phyloP scores from a whole-genome alignment of 768 basidiomycete species.

The Lentinula aciculospora region DNA sequence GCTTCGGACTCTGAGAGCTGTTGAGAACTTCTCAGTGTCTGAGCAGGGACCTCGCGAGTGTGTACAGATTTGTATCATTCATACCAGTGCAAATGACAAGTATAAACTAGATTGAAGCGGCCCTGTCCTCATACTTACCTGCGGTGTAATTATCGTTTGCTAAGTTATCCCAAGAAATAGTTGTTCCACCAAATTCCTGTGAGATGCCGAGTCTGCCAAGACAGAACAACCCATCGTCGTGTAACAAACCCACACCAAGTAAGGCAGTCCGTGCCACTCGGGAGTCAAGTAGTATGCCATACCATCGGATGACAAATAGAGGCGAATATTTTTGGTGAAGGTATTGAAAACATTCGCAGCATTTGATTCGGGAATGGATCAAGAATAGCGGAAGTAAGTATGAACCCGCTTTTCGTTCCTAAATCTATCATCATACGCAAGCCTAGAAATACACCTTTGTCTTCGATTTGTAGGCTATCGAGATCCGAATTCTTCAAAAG shows the following conservation, averaged over 20 bases:
- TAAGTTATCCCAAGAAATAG: background rate
- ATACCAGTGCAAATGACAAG: background rate
- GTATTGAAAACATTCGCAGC: no score
- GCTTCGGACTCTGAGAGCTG: no score
- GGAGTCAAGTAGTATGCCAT: background rate
- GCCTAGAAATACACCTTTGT: no score
- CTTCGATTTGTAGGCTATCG: no score
- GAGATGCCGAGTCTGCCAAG: background rate
- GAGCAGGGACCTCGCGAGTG: no score
- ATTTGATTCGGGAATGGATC: background rate
- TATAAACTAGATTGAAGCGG: no score
- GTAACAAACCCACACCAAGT: background rate
- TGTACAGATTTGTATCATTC: no score
- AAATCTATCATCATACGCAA: no score
- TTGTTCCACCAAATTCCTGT: background rate
- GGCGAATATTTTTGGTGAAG: background rate
- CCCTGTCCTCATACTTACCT: no score
- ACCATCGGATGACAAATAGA: background rate
- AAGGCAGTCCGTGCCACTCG: background rate
- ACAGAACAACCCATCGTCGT: no score
- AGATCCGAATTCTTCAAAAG: background rate
- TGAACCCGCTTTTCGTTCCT: no score
- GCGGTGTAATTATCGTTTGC: background rate
- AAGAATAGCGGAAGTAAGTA: background rate
- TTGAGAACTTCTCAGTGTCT: no score